phyloP scores from a whole-genome alignment of 805 yeast genomes.

The Cyberlindnera bimundalis region DNA sequence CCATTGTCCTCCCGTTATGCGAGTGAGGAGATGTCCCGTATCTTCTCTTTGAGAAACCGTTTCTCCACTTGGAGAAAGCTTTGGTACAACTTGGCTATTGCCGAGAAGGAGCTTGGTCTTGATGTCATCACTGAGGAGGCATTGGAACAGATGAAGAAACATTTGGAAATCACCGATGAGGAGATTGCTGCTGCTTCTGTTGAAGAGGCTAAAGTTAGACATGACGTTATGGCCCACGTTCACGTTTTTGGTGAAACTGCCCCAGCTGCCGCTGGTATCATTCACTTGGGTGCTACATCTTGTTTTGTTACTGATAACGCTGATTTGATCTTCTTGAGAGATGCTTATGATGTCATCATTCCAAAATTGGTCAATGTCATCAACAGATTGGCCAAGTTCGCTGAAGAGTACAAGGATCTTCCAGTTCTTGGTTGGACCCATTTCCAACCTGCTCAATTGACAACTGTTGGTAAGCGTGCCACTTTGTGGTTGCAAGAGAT shows the following conservation, averaged over 20 bases:
- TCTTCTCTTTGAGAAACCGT: constrained; percentile 90
- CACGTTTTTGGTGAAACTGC: constrained; percentile 90
- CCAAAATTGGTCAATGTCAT: constrained; percentile 96
- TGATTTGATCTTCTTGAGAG: constrained; percentile 92
- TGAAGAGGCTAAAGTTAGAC: constrained; percentile 97
- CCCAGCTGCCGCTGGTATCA: constrained; percentile 96
- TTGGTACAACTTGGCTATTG: constrained; percentile 93
- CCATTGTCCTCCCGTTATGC: constrained; percentile 97
- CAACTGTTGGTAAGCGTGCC: constrained; percentile 98
- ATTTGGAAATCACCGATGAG: constrained; percentile 84
- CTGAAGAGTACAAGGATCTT: constrained; percentile 86
- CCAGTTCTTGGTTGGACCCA: constrained; percentile 99
- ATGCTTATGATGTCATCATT: constrained; percentile 88
- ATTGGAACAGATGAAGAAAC: constrained; percentile 73
- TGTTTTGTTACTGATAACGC: constrained; percentile 98
- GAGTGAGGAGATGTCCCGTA: constrained; percentile 91
- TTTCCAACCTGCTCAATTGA: constrained; percentile 98
- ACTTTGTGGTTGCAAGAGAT: constrained; percentile 97
- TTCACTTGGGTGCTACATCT: constrained; percentile 97
- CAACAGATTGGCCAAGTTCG: constrained; percentile 83
- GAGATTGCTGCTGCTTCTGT: constrained; percentile 85
- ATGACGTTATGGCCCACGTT: constrained; percentile 99
- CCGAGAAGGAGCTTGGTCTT: constrained; percentile 90
- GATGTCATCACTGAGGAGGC: constrained; percentile 87
- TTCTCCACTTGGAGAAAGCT: constrained; percentile 98